Evolutionary conservation across 441 rosid species (phyloP).

Genomic region (Erodium moschatum): DNA sequence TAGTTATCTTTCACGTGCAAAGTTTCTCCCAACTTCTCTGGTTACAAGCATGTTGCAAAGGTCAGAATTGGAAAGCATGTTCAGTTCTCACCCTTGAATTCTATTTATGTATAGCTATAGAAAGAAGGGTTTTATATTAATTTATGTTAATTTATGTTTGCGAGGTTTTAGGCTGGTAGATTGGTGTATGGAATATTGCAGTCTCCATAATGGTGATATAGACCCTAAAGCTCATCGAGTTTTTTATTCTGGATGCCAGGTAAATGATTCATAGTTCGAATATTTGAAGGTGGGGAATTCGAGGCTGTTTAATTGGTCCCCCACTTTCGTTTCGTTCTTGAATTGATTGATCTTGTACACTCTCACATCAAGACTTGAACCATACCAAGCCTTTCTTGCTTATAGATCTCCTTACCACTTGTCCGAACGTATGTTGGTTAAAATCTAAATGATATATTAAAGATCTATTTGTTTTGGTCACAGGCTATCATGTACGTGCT

Average conservation of each 20-base stretch:
- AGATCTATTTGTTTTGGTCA: background rate
- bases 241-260: constrained; percentile 83
- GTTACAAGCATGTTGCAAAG: constrained; percentile 45
- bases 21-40: constrained; percentile 46
- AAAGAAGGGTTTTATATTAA: background rate
- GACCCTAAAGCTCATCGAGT: constrained; percentile 41
- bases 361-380: too few relatives aligned
- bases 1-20: constrained; percentile 76
- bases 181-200: constrained; percentile 55
- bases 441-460: too few relatives aligned
- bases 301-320: too few relatives aligned
- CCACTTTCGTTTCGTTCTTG: background rate
- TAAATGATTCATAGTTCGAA: constrained; percentile 17
- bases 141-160: constrained; percentile 3
- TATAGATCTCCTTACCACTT: too few relatives aligned
- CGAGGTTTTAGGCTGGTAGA: constrained; percentile 50
- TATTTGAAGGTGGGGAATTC: too few relatives aligned
- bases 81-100: background rate
- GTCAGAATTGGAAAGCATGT: constrained; percentile 20
- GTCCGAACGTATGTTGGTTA: too few relatives aligned
- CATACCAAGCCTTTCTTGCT: too few relatives aligned
- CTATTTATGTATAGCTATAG: background rate
- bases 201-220: constrained; percentile 33
- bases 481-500: constrained; percentile 85
- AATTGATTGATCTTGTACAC: background rate